phyloP scores from a whole-genome alignment of 345 rosid species.

The Raphanus raphanistrum region DNA sequence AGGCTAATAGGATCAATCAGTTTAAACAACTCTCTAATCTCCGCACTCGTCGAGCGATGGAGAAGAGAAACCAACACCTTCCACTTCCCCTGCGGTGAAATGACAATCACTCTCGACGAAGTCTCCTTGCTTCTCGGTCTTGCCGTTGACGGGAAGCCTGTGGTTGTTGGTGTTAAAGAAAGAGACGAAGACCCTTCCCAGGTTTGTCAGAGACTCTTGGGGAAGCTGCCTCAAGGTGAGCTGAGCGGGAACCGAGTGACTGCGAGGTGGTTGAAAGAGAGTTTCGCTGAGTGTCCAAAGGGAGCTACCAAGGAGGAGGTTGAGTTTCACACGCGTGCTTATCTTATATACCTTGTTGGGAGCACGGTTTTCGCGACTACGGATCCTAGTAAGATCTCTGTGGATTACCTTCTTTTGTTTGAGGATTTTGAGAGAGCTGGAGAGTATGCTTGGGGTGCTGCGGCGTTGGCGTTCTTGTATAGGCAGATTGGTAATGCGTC shows the following conservation, averaged over 20 bases:
- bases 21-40: slow-evolving; percentile 69
- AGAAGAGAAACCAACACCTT: slow-evolving; percentile 74
- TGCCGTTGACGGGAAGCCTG: slow-evolving; percentile 66
- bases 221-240: slow-evolving; percentile 56
- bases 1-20: slow-evolving; percentile 69
- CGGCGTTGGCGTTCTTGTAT: slow-evolving; percentile 71
- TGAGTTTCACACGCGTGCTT: slow-evolving; percentile 65
- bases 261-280: slow-evolving; percentile 74
- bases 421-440: slow-evolving; percentile 70
- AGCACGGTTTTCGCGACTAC: slow-evolving; percentile 77
- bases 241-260: slow-evolving; percentile 73
- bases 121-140: slow-evolving; percentile 65
- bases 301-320: slow-evolving; percentile 50
- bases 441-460: slow-evolving; percentile 77
- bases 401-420: slow-evolving; percentile 63
- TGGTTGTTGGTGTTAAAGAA: slow-evolving; percentile 52
- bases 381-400: slow-evolving; percentile 75
- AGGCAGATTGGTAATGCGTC: slow-evolving; percentile 82
- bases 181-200: slow-evolving; percentile 49
- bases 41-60: slow-evolving; percentile 77
- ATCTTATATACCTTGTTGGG: slow-evolving; percentile 68
- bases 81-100: slow-evolving; percentile 71
- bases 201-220: slow-evolving; percentile 56
- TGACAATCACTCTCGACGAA: slow-evolving; percentile 71
- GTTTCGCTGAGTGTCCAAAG: slow-evolving; percentile 61